Evolutionary conservation across 257 asterid species (phyloP).

Genomic region (Solanum clarkiae): DNA sequence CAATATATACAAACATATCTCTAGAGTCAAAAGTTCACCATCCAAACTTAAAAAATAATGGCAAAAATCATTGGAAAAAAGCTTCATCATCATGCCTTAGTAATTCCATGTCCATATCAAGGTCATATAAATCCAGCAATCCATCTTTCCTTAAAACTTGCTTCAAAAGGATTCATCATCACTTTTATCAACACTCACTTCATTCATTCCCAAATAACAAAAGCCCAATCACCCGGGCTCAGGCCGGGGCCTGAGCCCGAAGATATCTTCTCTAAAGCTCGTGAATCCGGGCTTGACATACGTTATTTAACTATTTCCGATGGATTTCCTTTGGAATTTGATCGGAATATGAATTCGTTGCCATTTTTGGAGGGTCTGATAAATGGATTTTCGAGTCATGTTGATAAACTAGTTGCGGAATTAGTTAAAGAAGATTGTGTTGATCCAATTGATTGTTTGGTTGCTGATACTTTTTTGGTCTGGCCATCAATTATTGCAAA

Average conservation of each 20-base stretch:
- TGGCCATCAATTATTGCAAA: conserved; percentile 29
- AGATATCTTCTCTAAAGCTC: not conserved
- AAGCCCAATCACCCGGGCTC: not conserved
- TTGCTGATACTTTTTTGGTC: conserved; percentile 30
- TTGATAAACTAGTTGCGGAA: not conserved
- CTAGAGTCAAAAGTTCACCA: not conserved
- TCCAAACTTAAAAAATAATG: not conserved
- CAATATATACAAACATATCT: not conserved
- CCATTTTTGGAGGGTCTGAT: not conserved
- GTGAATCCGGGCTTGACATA: not conserved
- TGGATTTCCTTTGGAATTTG: not conserved
- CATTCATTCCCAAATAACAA: not conserved
- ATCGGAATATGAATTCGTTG: not conserved
- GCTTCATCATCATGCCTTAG: not conserved
- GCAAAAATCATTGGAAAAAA: not conserved
- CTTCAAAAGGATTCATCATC: not conserved
- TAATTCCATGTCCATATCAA: conserved; percentile 2
- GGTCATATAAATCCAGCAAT: conserved; percentile 3
- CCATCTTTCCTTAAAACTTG: not conserved
- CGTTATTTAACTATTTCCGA: not conserved
- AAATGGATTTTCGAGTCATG: not conserved
- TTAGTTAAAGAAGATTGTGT: not conserved
- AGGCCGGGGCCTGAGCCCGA: not conserved
- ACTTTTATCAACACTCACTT: not conserved
- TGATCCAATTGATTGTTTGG: conserved; percentile 13